A percentile compares a stretch with the other conserved stretches of the same genome.
Evolutionary conservation across 2,329 filamentous ascomycete species (phyloP).

Genomic region (Bipolaris zeicola): DNA sequence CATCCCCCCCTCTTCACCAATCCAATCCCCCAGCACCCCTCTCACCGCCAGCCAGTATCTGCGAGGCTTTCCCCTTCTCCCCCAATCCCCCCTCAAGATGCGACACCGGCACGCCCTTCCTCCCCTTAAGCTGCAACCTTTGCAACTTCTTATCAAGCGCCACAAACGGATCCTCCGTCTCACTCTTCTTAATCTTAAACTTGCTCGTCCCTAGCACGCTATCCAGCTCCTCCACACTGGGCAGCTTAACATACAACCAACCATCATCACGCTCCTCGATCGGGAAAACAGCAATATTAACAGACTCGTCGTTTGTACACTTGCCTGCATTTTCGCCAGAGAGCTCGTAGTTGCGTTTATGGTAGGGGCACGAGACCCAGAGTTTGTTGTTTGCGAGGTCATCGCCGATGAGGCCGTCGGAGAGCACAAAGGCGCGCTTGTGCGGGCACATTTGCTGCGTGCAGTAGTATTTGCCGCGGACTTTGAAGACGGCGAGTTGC

Average conservation of each 20-base stretch:
- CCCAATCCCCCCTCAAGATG: constrained; percentile 54
- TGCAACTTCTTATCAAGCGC: constrained; percentile 63
- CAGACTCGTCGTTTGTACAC: constrained; percentile 73
- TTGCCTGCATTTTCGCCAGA: constrained; percentile 67
- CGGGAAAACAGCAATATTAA: constrained; percentile 83
- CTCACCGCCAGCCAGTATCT: constrained; percentile 55
- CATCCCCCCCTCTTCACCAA: constrained; percentile 42
- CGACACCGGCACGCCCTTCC: constrained; percentile 55
- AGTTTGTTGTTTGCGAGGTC: constrained; percentile 64
- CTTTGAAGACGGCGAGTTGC: constrained; percentile 84
- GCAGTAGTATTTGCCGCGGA: constrained; percentile 79
- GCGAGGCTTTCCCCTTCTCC: constrained; percentile 50
- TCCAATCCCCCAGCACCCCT: constrained; percentile 52
- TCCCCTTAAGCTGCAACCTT: constrained; percentile 55
- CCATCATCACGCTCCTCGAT: constrained; percentile 77
- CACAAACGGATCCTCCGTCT: constrained; percentile 63
- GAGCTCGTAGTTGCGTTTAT: constrained; percentile 89
- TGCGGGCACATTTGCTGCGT: constrained; percentile 96
- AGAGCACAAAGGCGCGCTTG: constrained; percentile 87
- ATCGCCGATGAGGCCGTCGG: constrained; percentile 82
- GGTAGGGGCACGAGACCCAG: constrained; percentile 87
- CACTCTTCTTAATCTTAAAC: constrained; percentile 78
- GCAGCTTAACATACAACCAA: constrained; percentile 79
- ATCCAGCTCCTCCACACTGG: constrained; percentile 81
- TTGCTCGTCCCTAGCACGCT: constrained; percentile 74